Conservation (phyloP, 371 early-diverging fungal genomes). For the Apophysomyces elegans region DNA sequence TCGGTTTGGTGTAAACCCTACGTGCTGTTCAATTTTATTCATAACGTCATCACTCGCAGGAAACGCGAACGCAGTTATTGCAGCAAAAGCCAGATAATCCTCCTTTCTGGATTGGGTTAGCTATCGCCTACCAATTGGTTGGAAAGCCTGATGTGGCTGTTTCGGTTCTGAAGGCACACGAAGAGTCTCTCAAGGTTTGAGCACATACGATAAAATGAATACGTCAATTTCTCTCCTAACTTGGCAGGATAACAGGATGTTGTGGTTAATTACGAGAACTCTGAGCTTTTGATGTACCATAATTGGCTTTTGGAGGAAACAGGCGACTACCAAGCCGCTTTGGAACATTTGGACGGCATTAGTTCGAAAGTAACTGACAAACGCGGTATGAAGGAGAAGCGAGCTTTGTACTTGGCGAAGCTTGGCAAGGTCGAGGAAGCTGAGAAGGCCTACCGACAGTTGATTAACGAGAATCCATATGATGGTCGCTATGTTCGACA, state of each 20-base stretch:
- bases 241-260: constrained; percentile 38
- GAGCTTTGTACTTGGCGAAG: constrained; percentile 69
- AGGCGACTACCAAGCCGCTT: constrained; percentile 75
- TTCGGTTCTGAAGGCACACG: constrained; percentile 70
- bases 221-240: neutral
- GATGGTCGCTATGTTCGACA: constrained; percentile 71
- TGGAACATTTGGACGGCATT: constrained; percentile 76
- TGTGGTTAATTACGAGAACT: constrained; percentile 69
- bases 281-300: constrained; percentile 80
- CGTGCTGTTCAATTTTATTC: neutral
- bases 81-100: constrained; percentile 72
- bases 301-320: constrained; percentile 79
- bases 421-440: constrained; percentile 74
- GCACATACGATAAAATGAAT: no score
- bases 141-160: constrained; percentile 77
- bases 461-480: constrained; percentile 87
- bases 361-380: constrained; percentile 75
- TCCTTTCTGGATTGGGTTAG: constrained; percentile 86
- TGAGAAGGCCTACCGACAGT: constrained; percentile 68
- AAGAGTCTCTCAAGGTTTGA: constrained; percentile 70
- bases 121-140: constrained; percentile 84
- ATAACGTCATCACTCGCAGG: constrained; percentile 32
- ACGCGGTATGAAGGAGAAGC: constrained; percentile 74
- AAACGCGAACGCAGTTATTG: constrained; percentile 72
- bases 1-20: no score